Evolutionary conservation across 1,284 basidiomycete species (phyloP).

Genomic region (Inonotus hispidus): DNA sequence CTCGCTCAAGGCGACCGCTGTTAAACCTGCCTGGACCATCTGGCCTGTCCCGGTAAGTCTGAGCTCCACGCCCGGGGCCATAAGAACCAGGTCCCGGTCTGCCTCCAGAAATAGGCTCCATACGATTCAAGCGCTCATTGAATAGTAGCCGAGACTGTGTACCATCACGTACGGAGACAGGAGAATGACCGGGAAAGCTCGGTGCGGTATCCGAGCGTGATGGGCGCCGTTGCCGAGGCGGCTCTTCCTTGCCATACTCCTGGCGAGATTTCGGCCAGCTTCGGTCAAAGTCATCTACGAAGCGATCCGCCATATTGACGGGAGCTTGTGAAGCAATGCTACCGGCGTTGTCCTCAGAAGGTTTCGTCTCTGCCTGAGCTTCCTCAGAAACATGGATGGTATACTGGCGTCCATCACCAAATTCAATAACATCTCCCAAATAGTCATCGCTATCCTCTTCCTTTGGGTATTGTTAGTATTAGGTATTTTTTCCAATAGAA

Average conservation of each 20-base stretch:
- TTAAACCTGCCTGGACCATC: conserved; percentile 29
- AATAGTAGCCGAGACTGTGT: conserved; percentile 70
- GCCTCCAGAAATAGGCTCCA: conserved; percentile 50
- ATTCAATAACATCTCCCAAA: conserved; percentile 85
- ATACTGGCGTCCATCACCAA: conserved; percentile 87
- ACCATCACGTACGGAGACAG: conserved; percentile 28
- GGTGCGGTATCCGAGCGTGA: conserved; percentile 23
- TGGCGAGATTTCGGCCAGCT: conserved; percentile 77
- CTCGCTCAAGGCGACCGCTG: conserved; percentile 42
- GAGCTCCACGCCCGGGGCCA: conserved; percentile 34
- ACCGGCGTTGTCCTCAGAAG: conserved; percentile 10
- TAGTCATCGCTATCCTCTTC: conserved; percentile 91
- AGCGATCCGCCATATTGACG: conserved; percentile 72
- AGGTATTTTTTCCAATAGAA: conserved; percentile 7
- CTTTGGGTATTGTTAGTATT: conserved; percentile 30
- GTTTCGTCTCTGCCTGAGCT: conserved; percentile 22
- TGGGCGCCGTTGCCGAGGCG: conserved; percentile 35
- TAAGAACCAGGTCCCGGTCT: conserved; percentile 29
- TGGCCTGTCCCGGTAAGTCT: conserved; percentile 27
- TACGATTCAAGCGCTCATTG: conserved; percentile 81
- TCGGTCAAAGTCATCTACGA: conserved; percentile 86
- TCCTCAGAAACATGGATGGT: conserved; percentile 56
- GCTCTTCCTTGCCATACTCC: conserved; percentile 29
- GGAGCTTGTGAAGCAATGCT: conserved; percentile 22
- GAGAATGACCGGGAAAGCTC: conserved; percentile 31